These are phyloP conservation scores for Phytopythium boreale DNA, from an alignment of 352 stramenopile genomes.

Conservation along the genomic window DNA sequence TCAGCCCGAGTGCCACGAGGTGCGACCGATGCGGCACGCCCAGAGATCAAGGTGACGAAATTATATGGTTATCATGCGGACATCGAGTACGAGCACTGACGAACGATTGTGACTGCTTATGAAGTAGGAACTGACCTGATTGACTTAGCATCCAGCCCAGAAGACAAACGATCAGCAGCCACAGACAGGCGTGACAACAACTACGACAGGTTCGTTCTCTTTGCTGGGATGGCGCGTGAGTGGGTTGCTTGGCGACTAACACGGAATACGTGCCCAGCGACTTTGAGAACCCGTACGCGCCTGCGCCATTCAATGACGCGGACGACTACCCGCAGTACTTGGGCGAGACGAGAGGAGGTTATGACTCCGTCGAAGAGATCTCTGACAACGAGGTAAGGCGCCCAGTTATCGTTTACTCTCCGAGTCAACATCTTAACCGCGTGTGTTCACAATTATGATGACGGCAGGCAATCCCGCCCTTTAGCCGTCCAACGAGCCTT, in stretches of 20 bases:
- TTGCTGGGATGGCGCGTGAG: not conserved
- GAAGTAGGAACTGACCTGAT: constrained; percentile 16
- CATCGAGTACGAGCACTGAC: not conserved
- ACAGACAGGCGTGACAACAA: constrained; percentile 1
- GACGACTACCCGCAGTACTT: constrained; percentile 8
- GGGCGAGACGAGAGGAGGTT: constrained; percentile 1
- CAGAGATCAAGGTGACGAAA: not conserved
- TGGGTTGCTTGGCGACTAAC: not conserved
- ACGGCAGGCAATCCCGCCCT: constrained; percentile 8
- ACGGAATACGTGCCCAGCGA: constrained; percentile 12
- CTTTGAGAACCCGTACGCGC: constrained; percentile 39
- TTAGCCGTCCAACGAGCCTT: constrained; percentile 17
- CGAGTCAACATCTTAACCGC: not conserved
- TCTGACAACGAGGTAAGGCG: constrained; percentile 56
- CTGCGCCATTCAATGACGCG: not conserved
- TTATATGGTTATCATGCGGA: not conserved
- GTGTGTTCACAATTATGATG: not conserved
- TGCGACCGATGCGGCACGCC: not conserved
- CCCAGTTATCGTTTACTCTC: not conserved
- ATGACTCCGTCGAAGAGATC: constrained; percentile 56
- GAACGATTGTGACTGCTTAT: not conserved
- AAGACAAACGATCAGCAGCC: constrained; percentile 4
- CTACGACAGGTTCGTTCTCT: constrained; percentile 7
- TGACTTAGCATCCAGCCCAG: constrained; percentile 33
- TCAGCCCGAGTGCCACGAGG: not conserved